Evolutionary conservation across 176 grass and related monocot genomes (phyloP).

Genomic region (Triticum urartu): DNA sequence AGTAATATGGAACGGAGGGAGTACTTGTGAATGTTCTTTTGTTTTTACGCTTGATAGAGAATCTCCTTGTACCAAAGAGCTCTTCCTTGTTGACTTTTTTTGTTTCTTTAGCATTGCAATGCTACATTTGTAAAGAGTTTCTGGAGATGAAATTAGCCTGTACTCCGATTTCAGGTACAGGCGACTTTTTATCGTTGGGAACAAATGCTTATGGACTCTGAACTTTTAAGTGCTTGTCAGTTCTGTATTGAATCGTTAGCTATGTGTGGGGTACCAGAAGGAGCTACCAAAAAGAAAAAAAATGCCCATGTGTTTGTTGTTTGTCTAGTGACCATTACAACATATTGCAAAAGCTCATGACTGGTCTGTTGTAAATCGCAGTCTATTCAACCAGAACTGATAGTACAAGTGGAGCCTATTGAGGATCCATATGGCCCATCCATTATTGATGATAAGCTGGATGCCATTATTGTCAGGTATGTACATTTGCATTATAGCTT

Average conservation of each 20-base stretch:
- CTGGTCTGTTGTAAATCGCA: conserved; percentile 28
- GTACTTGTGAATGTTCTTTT: not conserved
- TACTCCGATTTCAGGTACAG: not conserved
- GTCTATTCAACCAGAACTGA: conserved; percentile 58
- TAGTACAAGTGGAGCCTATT: conserved; percentile 68
- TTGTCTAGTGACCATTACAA: not conserved
- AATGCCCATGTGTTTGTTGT: not conserved
- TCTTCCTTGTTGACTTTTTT: not conserved
- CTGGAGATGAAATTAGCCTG: not conserved
- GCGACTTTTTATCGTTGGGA: not conserved
- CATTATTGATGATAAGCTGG: conserved; percentile 57
- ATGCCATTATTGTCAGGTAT: conserved; percentile 74
- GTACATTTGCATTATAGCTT: not conserved
- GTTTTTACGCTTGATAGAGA: not conserved
- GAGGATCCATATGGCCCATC: conserved; percentile 68
- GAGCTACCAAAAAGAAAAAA: not conserved
- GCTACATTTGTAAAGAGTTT: not conserved
- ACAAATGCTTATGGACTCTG: not conserved
- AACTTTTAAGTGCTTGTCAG: conserved; percentile 20
- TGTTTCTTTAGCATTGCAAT: not conserved
- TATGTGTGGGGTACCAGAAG: not conserved
- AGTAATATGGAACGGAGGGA: no score
- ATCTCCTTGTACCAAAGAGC: not conserved
- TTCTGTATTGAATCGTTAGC: not conserved
- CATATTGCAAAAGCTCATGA: conserved; percentile 21